phyloP scores from a whole-genome alignment of 208 protist genomes.

The Leishmania tropica region DNA sequence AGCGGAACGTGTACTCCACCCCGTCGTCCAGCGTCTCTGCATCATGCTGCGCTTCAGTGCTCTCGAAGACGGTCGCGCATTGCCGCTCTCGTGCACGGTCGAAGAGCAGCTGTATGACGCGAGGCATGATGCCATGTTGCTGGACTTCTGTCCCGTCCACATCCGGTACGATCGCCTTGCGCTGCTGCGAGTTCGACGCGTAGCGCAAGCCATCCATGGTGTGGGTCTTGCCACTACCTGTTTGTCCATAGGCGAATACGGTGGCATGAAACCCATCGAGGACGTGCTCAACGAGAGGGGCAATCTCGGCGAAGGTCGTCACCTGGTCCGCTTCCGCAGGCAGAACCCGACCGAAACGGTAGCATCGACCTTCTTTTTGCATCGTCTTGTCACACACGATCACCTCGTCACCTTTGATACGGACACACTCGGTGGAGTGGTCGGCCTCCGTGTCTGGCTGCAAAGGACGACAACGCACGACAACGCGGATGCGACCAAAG shows the following conservation, averaged over 20 bases:
- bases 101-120: constrained; percentile 80
- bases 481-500: constrained; percentile 50
- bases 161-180: constrained; percentile 25
- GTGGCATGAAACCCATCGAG: constrained; percentile 88
- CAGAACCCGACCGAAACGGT: constrained; percentile 84
- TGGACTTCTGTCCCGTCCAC: constrained; percentile 35
- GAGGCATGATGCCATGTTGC: constrained; percentile 80
- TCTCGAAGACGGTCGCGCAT: constrained; percentile 9
- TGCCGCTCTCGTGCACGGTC: constrained; percentile 64
- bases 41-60: neutral
- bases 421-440: constrained; percentile 44
- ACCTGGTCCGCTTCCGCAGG: constrained; percentile 47
- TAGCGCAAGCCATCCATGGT: constrained; percentile 89
- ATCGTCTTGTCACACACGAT: constrained; percentile 22
- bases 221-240: constrained; percentile 91
- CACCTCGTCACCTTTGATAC: constrained; percentile 44
- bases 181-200: constrained; percentile 4
- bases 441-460: constrained; percentile 28
- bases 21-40: constrained; percentile 19
- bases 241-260: constrained; percentile 92
- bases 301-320: constrained; percentile 66
- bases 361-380: constrained; percentile 40
- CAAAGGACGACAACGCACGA: constrained; percentile 77
- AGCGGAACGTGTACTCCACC: constrained; percentile 70
- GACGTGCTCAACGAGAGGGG: constrained; percentile 81